Base-by-base conservation (phyloP, 768 basidiomycete genomes). In the Gyrodon lividus region DNA sequence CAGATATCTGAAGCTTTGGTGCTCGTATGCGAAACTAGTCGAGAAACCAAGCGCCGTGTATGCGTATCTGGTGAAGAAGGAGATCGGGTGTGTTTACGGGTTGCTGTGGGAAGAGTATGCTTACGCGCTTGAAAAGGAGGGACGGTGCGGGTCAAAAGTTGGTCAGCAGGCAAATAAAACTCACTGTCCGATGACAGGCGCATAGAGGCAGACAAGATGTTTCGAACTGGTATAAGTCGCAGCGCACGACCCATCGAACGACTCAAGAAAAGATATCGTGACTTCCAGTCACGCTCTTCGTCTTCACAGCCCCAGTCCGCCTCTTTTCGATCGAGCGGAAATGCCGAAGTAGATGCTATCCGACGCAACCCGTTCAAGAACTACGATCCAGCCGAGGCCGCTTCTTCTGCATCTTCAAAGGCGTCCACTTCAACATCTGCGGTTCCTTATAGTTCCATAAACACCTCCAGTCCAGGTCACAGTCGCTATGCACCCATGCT, bases 81-180 rank as follows among this genome's bases (percentile, higher is more conserved):
- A 84, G 38, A 86, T 94, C 62, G 92, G 90, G 9, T 84, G 80
- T 23, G 78, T 79, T 2, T 89, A 88, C 66, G 83, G 90, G 1
- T 72, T 87, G 40, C 72, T 97, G 42, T 99, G 97, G 62, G 92
- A 96, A 67, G 93, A 96, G 60, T 98, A 93, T 68, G 93, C 96
- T 2, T 71, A 76, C 33, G 75, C 85, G 3, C 74, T 96, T 48
- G 94, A 98, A 71, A 72, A 76, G 40, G 78, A 79, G 37, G 86
- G 87, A 59, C 81, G 83, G 96, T 96, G 72, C 66, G 85, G 16
- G 17, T 30, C 17, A 6, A 59, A 48, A 30, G 5, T 45, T 44
- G 34, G 48, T 51, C 40, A n/a, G 45, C 44, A 43, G 13, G 51
- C 16, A 28, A 17, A 10, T 50, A 42, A 46, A 53, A 45, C 46